phyloP scores from a whole-genome alignment of 805 yeast species.

The Kazachstania viticola region DNA sequence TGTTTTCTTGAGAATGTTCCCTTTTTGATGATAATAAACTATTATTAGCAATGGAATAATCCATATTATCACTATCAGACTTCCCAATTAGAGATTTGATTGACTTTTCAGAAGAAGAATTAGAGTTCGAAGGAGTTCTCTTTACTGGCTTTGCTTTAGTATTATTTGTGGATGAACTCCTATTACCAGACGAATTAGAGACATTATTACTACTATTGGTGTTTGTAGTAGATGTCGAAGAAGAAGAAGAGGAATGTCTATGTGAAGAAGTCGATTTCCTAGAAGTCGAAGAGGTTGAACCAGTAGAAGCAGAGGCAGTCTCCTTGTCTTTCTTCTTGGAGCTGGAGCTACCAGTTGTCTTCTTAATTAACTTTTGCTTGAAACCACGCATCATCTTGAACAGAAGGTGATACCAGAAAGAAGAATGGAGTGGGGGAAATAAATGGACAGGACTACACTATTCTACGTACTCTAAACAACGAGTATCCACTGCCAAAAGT shows the following conservation, averaged over 20 bases:
- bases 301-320: neutral
- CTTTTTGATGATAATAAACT: no score
- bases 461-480: no score
- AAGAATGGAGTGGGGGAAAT: no score
- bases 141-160: constrained; percentile 1
- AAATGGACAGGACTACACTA: no score
- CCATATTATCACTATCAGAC: neutral
- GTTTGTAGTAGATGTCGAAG: constrained; percentile 1
- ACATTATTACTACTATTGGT: neutral
- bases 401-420: no score
- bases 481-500: no score
- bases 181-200: neutral
- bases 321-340: constrained; percentile 30
- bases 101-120: constrained; percentile 1
- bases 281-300: constrained; percentile 2
- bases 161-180: neutral
- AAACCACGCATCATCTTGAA: constrained; percentile 63
- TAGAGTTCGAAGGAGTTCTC: no score
- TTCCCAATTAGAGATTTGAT: no score
- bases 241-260: constrained; percentile 1
- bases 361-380: constrained; percentile 39
- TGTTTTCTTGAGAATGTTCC: neutral
- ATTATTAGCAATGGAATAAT: neutral
- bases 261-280: constrained; percentile 1
- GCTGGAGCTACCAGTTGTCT: constrained; percentile 28